Evolutionary conservation across 2,329 filamentous ascomycete genomes (phyloP).

Genomic region (Lachnellula willkommii): DNA sequence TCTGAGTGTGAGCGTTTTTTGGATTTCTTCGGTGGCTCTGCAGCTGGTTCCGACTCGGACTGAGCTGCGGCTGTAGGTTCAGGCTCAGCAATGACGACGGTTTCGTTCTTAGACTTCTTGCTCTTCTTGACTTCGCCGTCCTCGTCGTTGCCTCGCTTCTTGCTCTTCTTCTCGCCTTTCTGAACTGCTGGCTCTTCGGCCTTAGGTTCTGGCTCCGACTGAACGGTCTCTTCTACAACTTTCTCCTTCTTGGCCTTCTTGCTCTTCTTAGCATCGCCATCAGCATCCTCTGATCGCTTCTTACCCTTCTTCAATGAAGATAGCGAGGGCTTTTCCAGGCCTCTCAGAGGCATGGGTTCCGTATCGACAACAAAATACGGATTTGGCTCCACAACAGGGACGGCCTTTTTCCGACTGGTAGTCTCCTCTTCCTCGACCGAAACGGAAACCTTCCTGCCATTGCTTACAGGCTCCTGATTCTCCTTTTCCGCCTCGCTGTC

Average conservation of each 20-base stretch:
- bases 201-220: conserved; percentile 46
- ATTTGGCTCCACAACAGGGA: conserved; percentile 14
- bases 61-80: neutral
- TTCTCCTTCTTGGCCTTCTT: conserved; percentile 35
- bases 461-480: neutral
- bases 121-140: neutral
- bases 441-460: conserved; percentile 5
- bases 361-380: conserved; percentile 25
- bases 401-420: neutral
- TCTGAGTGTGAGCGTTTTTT: conserved; percentile 3
- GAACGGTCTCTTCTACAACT: too few species aligned
- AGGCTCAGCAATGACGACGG: neutral
- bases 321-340: neutral
- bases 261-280: conserved; percentile 39
- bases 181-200: neutral
- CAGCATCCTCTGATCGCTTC: conserved; percentile 7
- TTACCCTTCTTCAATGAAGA: conserved; percentile 12
- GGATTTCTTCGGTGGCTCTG: conserved; percentile 42
- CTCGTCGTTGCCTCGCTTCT: neutral
- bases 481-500: neutral
- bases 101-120: neutral
- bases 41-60: neutral
- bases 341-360: conserved; percentile 19
- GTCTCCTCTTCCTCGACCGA: neutral
- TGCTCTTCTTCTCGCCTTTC: neutral